A percentile compares a stretch with the other conserved stretches of the same genome.
Evolutionary conservation across 441 rosid species (phyloP).

Genomic region (Pelargonium hybrid): DNA sequence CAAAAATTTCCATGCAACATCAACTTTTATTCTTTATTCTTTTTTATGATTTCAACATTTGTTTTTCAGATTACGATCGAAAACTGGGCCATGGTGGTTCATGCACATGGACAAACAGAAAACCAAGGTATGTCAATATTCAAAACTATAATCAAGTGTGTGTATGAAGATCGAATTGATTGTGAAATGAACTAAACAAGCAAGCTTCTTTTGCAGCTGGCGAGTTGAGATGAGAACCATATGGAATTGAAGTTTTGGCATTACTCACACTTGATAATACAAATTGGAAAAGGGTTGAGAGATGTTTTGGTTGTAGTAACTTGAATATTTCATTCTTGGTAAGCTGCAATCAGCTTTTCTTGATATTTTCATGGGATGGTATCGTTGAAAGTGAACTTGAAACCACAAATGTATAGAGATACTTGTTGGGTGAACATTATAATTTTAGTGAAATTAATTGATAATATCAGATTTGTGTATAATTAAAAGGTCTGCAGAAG

Average conservation of each 20-base stretch:
- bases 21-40: not conserved
- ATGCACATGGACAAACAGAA: conserved; percentile 18
- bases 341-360: no score
- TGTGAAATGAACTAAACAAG: not conserved
- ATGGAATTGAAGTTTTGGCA: not conserved
- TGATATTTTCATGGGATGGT: no score
- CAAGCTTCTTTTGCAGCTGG: not conserved
- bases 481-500: no score
- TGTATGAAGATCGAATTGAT: not conserved
- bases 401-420: no score
- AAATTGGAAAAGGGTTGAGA: no score
- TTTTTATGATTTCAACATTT: not conserved
- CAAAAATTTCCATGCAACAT: not conserved
- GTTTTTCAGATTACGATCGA: conserved; percentile 21
- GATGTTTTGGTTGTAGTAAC: no score
- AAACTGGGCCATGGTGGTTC: conserved; percentile 36
- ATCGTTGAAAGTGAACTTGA: no score
- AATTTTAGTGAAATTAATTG: no score
- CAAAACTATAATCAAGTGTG: not conserved
- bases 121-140: not conserved
- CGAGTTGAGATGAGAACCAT: conserved; percentile 1
- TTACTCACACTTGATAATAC: no score
- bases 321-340: no score
- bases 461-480: no score
- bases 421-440: no score